Base-by-base conservation (phyloP, 2,329 filamentous ascomycete genomes). In the Exophiala sp. region DNA sequence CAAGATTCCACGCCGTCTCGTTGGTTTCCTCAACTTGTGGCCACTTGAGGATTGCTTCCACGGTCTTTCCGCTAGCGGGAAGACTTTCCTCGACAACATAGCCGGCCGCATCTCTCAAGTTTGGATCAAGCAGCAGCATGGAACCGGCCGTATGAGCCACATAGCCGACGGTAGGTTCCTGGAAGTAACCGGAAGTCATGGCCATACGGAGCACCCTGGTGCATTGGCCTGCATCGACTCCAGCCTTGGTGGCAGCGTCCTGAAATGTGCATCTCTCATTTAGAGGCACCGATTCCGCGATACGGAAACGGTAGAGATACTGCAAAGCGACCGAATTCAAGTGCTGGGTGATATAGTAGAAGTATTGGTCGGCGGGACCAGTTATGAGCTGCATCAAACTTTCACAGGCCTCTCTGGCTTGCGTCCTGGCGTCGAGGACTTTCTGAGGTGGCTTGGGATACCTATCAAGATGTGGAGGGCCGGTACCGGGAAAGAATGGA, bases 81-180 rank as follows among this genome's bases (percentile, higher is more conserved):
- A 54, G 59, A 1, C 60, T 61, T 16, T 52, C 49, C 21, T 63
- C 59, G 8, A 44, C 52, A 59, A 81, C 81, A 66, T 80, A 80
- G 12, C 76, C 75, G 3, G 82, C 70, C 78, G 80, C 84, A 57
- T 77, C 77, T 48, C 75, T 71, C 14, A 51, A 33, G 59, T 48
- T 7, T 21, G 45, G 10, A 38, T 49, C 1, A n/a, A 49, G 11
- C 45, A 85, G 71, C 2, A 77, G 65, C 3, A 73, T 74, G 1
- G 80, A 84, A 1, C 75, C 73, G 1, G 78, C 76, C 1, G 79
- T 83, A 64, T 85, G 83, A 7, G 75, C 76, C 55, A 85, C 39
- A 32, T 44, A 20, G 16, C 38, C 38, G 16, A 40, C 5, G 8
- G 12, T 16, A n/a, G 38, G 14, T 14, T 40, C 38, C 7, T 40